Evolutionary conservation across 164 flowering plant genomes (phyloP).

Genomic region (Echeveria elegans): DNA sequence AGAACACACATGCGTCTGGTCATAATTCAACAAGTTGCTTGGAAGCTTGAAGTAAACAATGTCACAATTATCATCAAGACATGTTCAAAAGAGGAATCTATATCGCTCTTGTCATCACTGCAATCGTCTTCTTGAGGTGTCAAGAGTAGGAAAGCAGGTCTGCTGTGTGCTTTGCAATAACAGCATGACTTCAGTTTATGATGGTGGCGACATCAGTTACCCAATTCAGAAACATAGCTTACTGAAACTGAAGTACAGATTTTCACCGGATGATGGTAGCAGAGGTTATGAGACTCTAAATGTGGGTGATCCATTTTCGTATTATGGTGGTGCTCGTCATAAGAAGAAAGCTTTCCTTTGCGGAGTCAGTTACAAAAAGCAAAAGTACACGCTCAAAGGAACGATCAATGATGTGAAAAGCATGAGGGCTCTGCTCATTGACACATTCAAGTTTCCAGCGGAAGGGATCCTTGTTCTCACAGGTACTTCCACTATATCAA

Average conservation of each 20-base stretch:
- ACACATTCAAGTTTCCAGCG: constrained; percentile 10
- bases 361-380: constrained; percentile 23
- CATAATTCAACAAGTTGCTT: background rate
- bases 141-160: background rate
- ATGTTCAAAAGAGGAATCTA: background rate
- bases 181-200: constrained; percentile 1
- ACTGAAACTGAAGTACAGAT: constrained; percentile 2
- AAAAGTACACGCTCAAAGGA: constrained; percentile 23
- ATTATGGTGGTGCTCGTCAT: background rate
- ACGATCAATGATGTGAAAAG: constrained; percentile 23
- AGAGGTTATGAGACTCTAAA: constrained; percentile 7
- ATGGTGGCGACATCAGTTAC: background rate
- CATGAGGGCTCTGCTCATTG: constrained; percentile 21
- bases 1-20: background rate
- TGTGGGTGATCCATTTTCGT: background rate
- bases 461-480: constrained; percentile 24
- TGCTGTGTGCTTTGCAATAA: background rate
- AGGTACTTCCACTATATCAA: constrained; percentile 1
- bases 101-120: background rate
- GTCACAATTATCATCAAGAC: background rate
- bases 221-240: constrained; percentile 6
- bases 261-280: background rate
- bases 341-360: constrained; percentile 28
- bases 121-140: background rate
- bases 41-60: background rate